Evolutionary conservation across 306 rosid species (phyloP), one percentile per base, ranked within the genome.

Genomic region (Trifolium repens): DNA sequence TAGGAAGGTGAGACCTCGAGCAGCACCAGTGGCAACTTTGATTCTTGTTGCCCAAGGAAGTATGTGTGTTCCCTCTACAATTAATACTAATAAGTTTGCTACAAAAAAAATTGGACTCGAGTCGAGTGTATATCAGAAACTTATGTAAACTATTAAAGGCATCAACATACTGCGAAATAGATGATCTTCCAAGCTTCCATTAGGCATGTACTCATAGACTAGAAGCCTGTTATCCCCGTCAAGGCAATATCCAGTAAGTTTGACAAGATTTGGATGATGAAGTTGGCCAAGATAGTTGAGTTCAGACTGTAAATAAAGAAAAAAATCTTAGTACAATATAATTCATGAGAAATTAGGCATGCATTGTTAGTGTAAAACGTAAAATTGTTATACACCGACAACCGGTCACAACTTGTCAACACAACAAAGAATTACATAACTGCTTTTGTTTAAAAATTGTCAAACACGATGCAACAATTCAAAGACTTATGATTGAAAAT

Each of bases 171-270:
- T 91, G 75, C 85, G 75, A 82, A 91, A 94, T 50, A 94, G 87
- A 90, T 94, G 97, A 81, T 94, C 84, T 80, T 94, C 98, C 83
- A 94, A 83, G 83, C 97, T 82, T 73, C 97, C 87, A 22, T 90
- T 88, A 0, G 96, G 88, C 98, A 94, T 71, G 88, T 87, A 88
- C 85, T 94, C 96, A 13, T 94, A 91, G 49, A 94, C 98, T 81
- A 94, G 83, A 83, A 94, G 94, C 69, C 90, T 84, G 82, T 86
- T 91, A 72, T 91, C 93, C 7, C 94, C 97, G 71, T 90, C 94
- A 4, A 86, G 73, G 80, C 98, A 94, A 86, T 89, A 94, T 60
- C 98, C 97, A 30, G 86, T 87, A 60, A 90, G 93, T 89, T 90
- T 94, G 75, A 94, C 98, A 49, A 94, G 87, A 89, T 90, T 90